Evolutionary conservation across 805 yeast genomes (phyloP).

Genomic region (Candida ascalaphidarum): DNA sequence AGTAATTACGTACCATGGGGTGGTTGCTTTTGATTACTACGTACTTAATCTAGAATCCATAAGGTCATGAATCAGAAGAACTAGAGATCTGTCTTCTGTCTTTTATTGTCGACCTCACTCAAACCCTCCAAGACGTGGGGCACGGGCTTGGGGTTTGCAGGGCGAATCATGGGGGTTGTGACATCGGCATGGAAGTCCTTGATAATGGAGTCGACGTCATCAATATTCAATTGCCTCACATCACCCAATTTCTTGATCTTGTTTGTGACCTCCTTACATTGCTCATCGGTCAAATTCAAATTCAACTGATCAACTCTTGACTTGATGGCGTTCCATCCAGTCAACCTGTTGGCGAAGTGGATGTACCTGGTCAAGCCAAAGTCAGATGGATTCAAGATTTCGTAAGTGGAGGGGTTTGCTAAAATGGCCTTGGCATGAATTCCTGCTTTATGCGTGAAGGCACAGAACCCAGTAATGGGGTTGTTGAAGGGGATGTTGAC

Average conservation of each 20-base stretch:
- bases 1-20: no score
- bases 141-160: conserved; percentile 1
- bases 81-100: no score
- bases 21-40: no score
- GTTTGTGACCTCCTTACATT: conserved; percentile 88
- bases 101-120: conserved; percentile 2
- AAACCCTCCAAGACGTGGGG: conserved; percentile 6
- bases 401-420: conserved; percentile 98
- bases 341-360: conserved; percentile 94
- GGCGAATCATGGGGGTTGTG: conserved; percentile 38
- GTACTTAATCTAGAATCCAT: no score
- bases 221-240: conserved; percentile 87
- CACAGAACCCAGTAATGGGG: conserved; percentile 99
- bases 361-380: conserved; percentile 94
- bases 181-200: conserved; percentile 84
- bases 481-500: conserved; percentile 97
- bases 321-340: conserved; percentile 99
- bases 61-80: no score
- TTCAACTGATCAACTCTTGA: conserved; percentile 96
- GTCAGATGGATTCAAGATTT: conserved; percentile 88
- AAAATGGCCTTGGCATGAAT: conserved; percentile 97
- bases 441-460: conserved; percentile 99
- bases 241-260: conserved; percentile 94
- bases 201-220: conserved; percentile 95
- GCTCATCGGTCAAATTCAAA: conserved; percentile 81